phyloP scores from a whole-genome alignment of 768 basidiomycete species.

The Lactarius evosmus region DNA sequence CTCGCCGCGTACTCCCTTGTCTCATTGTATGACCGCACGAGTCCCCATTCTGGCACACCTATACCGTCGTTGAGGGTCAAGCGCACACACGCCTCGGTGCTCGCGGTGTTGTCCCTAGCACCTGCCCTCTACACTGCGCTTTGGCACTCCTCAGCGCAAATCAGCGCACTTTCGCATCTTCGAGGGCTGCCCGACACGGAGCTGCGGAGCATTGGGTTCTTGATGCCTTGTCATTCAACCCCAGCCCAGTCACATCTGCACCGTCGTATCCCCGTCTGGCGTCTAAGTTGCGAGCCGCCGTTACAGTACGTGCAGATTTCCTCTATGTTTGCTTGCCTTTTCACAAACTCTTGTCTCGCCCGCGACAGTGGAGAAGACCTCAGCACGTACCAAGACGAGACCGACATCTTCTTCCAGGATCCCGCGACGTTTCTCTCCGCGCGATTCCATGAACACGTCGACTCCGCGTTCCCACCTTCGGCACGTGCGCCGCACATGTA shows the following conservation, averaged over 20 bases:
- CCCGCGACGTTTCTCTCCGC: slow-evolving; percentile 62
- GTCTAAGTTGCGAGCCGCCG: slow-evolving; percentile 91
- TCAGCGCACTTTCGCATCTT: slow-evolving; percentile 69
- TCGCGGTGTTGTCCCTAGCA: slow-evolving; percentile 53
- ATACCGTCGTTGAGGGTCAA: background rate
- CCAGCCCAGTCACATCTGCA: slow-evolving; percentile 91
- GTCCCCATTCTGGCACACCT: slow-evolving; percentile 16
- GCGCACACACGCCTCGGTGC: slow-evolving; percentile 30
- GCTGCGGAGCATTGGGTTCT: slow-evolving; percentile 60
- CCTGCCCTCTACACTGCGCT: slow-evolving; percentile 61
- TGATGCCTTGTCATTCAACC: slow-evolving; percentile 97
- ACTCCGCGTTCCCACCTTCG: slow-evolving; percentile 63
- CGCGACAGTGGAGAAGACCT: slow-evolving; percentile 47
- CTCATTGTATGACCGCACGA: slow-evolving; percentile 33
- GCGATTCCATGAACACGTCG: slow-evolving; percentile 64
- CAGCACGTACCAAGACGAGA: slow-evolving; percentile 70
- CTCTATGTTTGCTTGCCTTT: slow-evolving; percentile 22
- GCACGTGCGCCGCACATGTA: slow-evolving; percentile 50
- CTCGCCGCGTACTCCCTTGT: slow-evolving; percentile 71
- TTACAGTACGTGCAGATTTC: slow-evolving; percentile 47
- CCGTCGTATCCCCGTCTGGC: slow-evolving; percentile 69
- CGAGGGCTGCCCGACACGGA: slow-evolving; percentile 49
- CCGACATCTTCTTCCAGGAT: slow-evolving; percentile 72
- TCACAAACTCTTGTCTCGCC: background rate
- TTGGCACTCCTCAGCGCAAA: slow-evolving; percentile 77